A percentile compares a stretch with the other conserved stretches of the same genome.
Evolutionary conservation across 2,329 filamentous ascomycete species (phyloP).

Genomic region (Ploettnerulaceae sp.): DNA sequence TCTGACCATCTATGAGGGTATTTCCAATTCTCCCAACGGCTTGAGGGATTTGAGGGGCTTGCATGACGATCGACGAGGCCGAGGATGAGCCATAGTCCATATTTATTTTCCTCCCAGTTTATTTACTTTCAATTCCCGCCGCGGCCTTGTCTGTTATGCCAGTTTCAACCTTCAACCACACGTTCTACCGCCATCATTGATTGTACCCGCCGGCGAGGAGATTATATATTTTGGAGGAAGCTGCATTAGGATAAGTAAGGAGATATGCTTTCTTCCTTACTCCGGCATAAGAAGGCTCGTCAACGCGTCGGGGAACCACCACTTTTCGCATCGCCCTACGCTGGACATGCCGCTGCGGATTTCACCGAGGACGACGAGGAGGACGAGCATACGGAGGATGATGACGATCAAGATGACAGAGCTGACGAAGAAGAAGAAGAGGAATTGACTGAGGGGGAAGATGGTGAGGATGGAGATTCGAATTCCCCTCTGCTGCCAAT

Average conservation of each 20-base stretch:
- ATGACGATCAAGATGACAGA: constrained; percentile 30
- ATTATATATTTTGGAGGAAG: neutral
- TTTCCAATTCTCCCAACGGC: constrained; percentile 8
- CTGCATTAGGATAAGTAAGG: neutral
- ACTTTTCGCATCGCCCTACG: constrained; percentile 33
- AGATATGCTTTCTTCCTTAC: constrained; percentile 36
- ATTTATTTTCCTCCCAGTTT: constrained; percentile 8
- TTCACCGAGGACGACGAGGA: constrained; percentile 56
- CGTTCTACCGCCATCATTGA: neutral
- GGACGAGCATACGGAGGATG: constrained; percentile 24
- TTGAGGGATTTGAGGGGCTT: neutral
- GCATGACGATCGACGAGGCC: constrained; percentile 9
- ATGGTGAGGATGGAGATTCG: constrained; percentile 35
- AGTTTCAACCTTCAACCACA: neutral
- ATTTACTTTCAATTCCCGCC: constrained; percentile 3
- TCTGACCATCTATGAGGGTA: constrained; percentile 15
- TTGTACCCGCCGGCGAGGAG: constrained; percentile 1
- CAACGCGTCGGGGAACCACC: constrained; percentile 30
- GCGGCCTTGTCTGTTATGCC: constrained; percentile 12
- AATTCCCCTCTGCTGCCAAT: constrained; percentile 62
- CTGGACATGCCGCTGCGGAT: constrained; percentile 50
- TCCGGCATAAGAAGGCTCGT: constrained; percentile 33
- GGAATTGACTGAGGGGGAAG: too few species aligned
- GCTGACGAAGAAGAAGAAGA: constrained; percentile 35
- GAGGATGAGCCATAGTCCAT: constrained; percentile 12